A percentile compares a stretch with the other conserved stretches of the same genome.
Evolutionary conservation across 495 filamentous ascomycete species (phyloP).

Genomic region (Hypoxylon fragiforme): DNA sequence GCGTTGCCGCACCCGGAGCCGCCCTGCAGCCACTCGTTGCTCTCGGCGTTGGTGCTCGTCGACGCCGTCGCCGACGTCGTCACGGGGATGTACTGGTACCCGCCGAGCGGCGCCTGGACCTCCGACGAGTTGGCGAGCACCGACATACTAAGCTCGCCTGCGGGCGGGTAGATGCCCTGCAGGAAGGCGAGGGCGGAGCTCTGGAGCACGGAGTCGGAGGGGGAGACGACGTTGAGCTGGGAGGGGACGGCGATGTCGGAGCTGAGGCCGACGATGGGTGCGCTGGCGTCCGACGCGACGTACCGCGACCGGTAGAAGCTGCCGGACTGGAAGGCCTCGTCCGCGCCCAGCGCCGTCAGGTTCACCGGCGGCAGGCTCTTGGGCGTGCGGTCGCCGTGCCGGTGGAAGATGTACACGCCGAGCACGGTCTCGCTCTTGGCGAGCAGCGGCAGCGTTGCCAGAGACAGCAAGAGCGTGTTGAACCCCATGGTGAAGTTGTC

Average conservation of each 20-base stretch:
- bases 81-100: slow-evolving; percentile 75
- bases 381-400: slow-evolving; percentile 75
- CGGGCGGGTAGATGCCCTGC: slow-evolving; percentile 80
- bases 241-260: slow-evolving; percentile 60
- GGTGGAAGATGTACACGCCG: slow-evolving; percentile 70
- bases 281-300: slow-evolving; percentile 46
- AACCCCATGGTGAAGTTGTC: slow-evolving; percentile 16
- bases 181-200: slow-evolving; percentile 75
- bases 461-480: slow-evolving; percentile 34
- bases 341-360: slow-evolving; percentile 71
- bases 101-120: slow-evolving; percentile 62
- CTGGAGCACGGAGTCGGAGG: slow-evolving; percentile 64
- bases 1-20: slow-evolving; percentile 63
- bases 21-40: slow-evolving; percentile 62
- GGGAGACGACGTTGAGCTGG: slow-evolving; percentile 63
- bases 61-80: slow-evolving; percentile 54
- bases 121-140: slow-evolving; percentile 63
- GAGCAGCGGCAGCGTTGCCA: slow-evolving; percentile 43
- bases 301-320: slow-evolving; percentile 63
- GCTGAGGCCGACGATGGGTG: slow-evolving; percentile 48
- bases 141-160: slow-evolving; percentile 50
- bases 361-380: slow-evolving; percentile 52
- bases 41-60: slow-evolving; percentile 58
- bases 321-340: slow-evolving; percentile 65
- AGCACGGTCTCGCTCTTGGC: slow-evolving; percentile 62